These are phyloP conservation scores for Nemania abortiva DNA, from an alignment of 2,329 filamentous ascomycete species.

Conservation along the genomic window DNA sequence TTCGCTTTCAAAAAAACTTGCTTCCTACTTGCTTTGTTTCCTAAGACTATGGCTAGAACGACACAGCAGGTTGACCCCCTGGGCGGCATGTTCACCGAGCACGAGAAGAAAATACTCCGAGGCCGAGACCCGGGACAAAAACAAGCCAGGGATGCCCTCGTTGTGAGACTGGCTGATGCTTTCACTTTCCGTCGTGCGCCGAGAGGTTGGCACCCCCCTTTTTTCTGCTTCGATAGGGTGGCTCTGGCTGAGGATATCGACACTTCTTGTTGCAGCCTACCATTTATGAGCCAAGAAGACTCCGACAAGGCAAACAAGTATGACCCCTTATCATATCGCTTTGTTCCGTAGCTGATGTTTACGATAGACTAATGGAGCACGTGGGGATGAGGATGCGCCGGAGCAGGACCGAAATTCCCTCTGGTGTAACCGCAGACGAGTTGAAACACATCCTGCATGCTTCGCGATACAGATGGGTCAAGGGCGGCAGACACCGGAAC, in stretches of 20 bases:
- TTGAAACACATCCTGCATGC: constrained; percentile 14
- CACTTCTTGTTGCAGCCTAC: not conserved
- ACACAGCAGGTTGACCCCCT: constrained; percentile 1
- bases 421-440: constrained; percentile 11
- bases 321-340: not conserved
- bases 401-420: not conserved
- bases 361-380: constrained; percentile 15
- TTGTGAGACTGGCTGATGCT: constrained; percentile 29
- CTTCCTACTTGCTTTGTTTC: not conserved
- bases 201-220: constrained; percentile 12
- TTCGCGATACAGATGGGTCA: constrained; percentile 13
- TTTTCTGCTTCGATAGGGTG: constrained; percentile 21
- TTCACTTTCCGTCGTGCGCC: constrained; percentile 30
- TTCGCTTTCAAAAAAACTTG: not conserved
- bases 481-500: constrained; percentile 1
- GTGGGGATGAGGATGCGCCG: not conserved
- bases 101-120: constrained; percentile 30
- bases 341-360: constrained; percentile 8
- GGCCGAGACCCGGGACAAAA: constrained; percentile 1
- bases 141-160: constrained; percentile 6
- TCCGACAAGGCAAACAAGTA: constrained; percentile 23
- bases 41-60: not conserved
- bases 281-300: constrained; percentile 5
- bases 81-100: constrained; percentile 15
- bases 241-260: constrained; percentile 8